Base-by-base conservation (phyloP, 2,329 filamentous ascomycete genomes). In the Cladosporium sp. region DNA sequence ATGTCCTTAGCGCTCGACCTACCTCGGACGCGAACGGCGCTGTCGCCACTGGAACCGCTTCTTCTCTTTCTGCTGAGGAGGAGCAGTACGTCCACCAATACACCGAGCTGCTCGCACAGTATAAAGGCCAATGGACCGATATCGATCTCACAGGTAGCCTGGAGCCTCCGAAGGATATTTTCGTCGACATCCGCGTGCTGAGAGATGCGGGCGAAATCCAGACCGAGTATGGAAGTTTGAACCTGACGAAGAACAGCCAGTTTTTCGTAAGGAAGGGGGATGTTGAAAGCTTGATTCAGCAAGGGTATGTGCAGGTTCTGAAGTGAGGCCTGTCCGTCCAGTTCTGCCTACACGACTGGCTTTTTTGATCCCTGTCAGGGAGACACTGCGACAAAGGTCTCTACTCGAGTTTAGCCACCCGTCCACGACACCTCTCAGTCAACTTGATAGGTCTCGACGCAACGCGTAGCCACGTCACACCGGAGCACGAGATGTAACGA, bases 181-280 rank as follows among this genome's bases (percentile, higher is more conserved):
- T 97, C 73, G 96, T 99, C 68, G 94, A 99, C 73, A 94, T 99
- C 37, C 82, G 94, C 49, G 94, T 99, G 51, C 77, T 99, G 64
- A 97, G 94, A 73, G 94, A 99, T 78, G 94, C 93, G 1, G 94
- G 95, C 4, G 94, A 99, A 79, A 97, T 99, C 64, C 93, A 99
- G 77, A 99, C 94, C 0, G 95, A 99, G 80, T 99, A 99, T 72
- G 94, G 94, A 89, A 96, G 81, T 74, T 97, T 99, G 68, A 97
- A 89, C 61, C 82, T 99, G 78, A 96, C 92, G 38, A 97, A 96
- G 76, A 97, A 99, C 75, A 97, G 92, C 70, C 94, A 99, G 72
- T 96, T 99, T 71, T 97, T 95, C 70, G 94, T 99, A 39, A 85
- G 93, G 49, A 91, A 97, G 70, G 93, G 91, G 22, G 94, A 99